Evolutionary conservation across 108 stramenopile genomes (phyloP), one percentile per base, ranked within the genome.

Genomic region (Fistulifera solaris): DNA sequence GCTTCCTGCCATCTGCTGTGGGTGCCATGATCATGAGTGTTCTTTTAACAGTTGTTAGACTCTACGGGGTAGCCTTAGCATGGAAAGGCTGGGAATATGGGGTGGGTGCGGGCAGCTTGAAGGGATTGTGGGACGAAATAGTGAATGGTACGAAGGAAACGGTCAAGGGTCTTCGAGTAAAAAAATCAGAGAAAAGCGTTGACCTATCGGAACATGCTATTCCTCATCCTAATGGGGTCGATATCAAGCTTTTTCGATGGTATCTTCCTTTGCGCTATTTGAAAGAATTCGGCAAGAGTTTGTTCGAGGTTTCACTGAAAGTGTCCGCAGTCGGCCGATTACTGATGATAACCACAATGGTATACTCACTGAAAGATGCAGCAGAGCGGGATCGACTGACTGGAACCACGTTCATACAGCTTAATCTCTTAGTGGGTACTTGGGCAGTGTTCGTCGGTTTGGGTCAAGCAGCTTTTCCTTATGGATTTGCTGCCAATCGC

Each of bases 291-390:
- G 27, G 22, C 11, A 38, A 16, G 13, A 22, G 27, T 14, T 40
- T 16, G 40, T 62, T 62, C 27, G 61, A 62, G 5, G 31, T 62
- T 24, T 54, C 52, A 26, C 23, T 62, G 7, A 22, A 62, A 2
- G 22, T 31, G 2, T 62, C 61, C 2, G 52, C 44, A 1, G 52
- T 76, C 31, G 62, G 68, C 17, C 68, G 76, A 14, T 60, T 82
- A 27, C 60, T 56, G 3, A 26, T 80, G 45, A 16, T 83, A 22
- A 54, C 76, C 3, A 57, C 66, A 1, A 62, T 74, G 23, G 45
- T 82, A 17, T 77, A 70, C 44, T 69, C 75, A 0, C 57, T 87
- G 28, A 80, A 82, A 47, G 80, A 81, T 66, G 81, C 81, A 6
- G 78, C 75, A 15, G 79, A 87, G 56, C 76, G 79, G 3, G 66